Evolutionary conservation across 345 rosid species (phyloP).

Genomic region (Linum trigynum): DNA sequence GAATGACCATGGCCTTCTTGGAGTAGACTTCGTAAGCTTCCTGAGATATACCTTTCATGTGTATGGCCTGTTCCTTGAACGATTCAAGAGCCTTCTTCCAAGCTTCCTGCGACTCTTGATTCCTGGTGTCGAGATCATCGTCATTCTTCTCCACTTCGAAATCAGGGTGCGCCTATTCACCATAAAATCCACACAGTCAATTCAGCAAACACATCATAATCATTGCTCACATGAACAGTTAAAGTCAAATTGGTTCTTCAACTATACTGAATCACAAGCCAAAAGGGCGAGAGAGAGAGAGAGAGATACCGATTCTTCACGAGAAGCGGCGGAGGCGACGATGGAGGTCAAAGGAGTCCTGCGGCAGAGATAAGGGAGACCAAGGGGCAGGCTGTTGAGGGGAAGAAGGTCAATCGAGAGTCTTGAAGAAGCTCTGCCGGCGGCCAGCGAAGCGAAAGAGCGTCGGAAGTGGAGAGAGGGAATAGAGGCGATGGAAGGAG

Average conservation of each 20-base stretch:
- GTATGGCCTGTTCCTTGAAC: slow-evolving; percentile 68
- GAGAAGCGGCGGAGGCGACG: slow-evolving; percentile 50
- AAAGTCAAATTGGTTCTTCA: neutral
- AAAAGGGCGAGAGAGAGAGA: neutral
- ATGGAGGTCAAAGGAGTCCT: slow-evolving; percentile 19
- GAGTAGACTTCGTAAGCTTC: slow-evolving; percentile 70
- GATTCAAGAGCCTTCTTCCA: slow-evolving; percentile 68
- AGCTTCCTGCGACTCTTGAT: slow-evolving; percentile 59
- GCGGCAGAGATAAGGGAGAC: slow-evolving; percentile 25
- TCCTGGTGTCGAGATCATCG: slow-evolving; percentile 20
- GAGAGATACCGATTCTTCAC: slow-evolving; percentile 47
- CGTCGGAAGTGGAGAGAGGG: slow-evolving; percentile 6
- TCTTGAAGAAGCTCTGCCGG: slow-evolving; percentile 2
- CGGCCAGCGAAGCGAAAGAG: neutral
- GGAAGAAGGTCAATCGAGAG: neutral
- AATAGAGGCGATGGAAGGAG: neutral
- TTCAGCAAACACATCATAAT: neutral
- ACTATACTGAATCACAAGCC: neutral
- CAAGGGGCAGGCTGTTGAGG: slow-evolving; percentile 22
- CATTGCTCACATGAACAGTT: neutral
- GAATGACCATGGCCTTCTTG: slow-evolving; percentile 40
- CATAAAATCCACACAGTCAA: neutral
- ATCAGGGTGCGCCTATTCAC: slow-evolving; percentile 37
- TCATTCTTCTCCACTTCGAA: slow-evolving; percentile 54
- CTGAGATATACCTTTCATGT: slow-evolving; percentile 61